Conservation (phyloP, 2,329 filamentous ascomycete genomes). For the Talaromyces sp. region DNA sequence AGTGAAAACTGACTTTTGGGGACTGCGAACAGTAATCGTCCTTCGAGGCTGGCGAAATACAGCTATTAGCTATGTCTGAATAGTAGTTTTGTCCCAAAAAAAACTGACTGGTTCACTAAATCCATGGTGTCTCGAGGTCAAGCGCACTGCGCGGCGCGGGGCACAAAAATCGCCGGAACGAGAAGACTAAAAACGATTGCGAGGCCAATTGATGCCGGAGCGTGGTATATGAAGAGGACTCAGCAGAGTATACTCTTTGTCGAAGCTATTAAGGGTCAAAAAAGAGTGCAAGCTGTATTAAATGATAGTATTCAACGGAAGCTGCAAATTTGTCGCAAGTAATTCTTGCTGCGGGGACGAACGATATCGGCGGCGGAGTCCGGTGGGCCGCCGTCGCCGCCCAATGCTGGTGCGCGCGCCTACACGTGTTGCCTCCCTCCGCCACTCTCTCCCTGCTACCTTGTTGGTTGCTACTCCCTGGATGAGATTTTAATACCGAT, state of each 20-base stretch:
- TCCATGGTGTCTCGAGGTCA: constrained; percentile 42
- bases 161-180: background rate
- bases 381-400: background rate
- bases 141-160: constrained; percentile 8
- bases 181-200: background rate
- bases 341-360: background rate
- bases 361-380: background rate
- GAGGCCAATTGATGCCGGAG: background rate
- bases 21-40: constrained; percentile 91
- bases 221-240: background rate
- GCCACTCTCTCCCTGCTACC: background rate
- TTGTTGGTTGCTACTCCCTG: background rate
- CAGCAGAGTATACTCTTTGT: background rate
- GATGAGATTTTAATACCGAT: background rate
- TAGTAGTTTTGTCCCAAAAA: background rate
- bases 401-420: background rate
- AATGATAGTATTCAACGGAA: background rate
- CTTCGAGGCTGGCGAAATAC: constrained; percentile 65
- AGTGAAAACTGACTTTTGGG: constrained; percentile 74
- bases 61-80: background rate
- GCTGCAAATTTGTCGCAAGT: background rate
- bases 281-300: background rate
- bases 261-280: background rate
- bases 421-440: background rate
- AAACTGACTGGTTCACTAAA: constrained; percentile 56